These are phyloP conservation scores for Fabrea salina DNA, from an alignment of 169 alveolate species.

Conservation along the genomic window DNA sequence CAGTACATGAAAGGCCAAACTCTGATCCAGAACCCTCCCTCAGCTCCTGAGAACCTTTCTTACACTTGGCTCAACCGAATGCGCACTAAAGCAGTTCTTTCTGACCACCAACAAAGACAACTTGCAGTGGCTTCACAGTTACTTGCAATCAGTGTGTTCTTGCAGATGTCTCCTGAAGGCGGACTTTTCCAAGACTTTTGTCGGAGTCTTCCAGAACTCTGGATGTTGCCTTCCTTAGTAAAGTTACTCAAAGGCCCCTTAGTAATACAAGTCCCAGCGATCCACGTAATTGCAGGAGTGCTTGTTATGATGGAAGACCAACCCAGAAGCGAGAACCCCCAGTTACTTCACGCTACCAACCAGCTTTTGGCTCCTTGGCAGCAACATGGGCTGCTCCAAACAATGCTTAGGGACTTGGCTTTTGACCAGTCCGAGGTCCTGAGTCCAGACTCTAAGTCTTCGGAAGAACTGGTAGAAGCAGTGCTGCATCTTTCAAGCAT, in stretches of 20 bases:
- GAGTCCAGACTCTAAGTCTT: background rate
- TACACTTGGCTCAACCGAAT: constrained; percentile 1
- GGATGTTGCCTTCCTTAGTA: constrained; percentile 17
- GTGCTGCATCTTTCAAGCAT: background rate
- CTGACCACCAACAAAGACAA: background rate
- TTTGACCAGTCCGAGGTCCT: background rate
- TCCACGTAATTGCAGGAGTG: background rate
- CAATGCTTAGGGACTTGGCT: constrained; percentile 10
- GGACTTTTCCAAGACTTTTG: background rate
- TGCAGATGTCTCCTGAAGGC: background rate
- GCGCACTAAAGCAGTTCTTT: background rate
- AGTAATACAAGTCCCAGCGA: background rate
- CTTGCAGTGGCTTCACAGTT: constrained; percentile 8
- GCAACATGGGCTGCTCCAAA: constrained; percentile 12
- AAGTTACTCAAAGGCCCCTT: background rate
- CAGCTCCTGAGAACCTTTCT: constrained; percentile 6
- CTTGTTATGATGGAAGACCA: constrained; percentile 3
- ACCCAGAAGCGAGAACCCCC: background rate
- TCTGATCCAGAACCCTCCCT: background rate
- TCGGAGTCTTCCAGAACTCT: constrained; percentile 15
- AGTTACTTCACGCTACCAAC: background rate
- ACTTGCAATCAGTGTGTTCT: constrained; percentile 6
- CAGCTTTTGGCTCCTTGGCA: background rate
- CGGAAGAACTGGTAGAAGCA: background rate
- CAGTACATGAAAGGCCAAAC: background rate